Conservation (phyloP, 805 yeast genomes). For the Zygotorulaspora florentina region DNA sequence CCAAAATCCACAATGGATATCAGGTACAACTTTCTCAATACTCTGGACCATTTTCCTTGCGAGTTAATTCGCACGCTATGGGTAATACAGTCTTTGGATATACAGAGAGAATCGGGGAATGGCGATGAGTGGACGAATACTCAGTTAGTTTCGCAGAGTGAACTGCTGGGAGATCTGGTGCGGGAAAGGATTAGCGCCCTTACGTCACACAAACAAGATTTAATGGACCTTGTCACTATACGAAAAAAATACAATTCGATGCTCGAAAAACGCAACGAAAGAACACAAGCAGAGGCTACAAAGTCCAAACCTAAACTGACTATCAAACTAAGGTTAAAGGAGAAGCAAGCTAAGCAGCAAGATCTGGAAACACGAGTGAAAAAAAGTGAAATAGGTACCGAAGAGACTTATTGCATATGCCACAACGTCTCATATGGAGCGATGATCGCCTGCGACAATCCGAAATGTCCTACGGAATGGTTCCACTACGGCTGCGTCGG, state of each 20-base stretch:
- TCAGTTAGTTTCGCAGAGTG: conserved; percentile 15
- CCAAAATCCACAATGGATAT: conserved; percentile 27
- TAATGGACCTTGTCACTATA: conserved; percentile 9
- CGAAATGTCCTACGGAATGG: conserved; percentile 70
- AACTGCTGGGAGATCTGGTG: conserved; percentile 13
- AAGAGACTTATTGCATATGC: conserved; percentile 45
- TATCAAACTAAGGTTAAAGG: conserved; percentile 12
- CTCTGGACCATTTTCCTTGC: conserved; percentile 42
- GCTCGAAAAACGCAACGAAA: conserved; percentile 6
- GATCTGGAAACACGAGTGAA: not conserved
- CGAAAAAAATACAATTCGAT: conserved; percentile 7
- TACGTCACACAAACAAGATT: conserved; percentile 9
- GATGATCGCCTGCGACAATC: conserved; percentile 90
- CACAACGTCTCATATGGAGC: conserved; percentile 52
- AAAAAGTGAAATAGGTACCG: conserved; percentile 16
- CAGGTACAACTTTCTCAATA: conserved; percentile 37
- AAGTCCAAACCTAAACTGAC: conserved; percentile 13
- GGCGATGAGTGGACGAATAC: conserved; percentile 7
- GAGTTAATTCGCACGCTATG: conserved; percentile 42
- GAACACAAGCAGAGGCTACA: conserved; percentile 1
- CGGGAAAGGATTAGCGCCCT: conserved; percentile 10
- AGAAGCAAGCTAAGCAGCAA: not conserved
- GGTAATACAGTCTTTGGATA: conserved; percentile 38
- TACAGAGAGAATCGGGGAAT: conserved; percentile 12
- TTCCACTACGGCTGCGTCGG: conserved; percentile 79